Percentiles rank a stretch among this genome's conserved stretches.
phyloP scores from a whole-genome alignment of 2,329 filamentous ascomycete species.

The Sclerotinia sclerotiorum region DNA sequence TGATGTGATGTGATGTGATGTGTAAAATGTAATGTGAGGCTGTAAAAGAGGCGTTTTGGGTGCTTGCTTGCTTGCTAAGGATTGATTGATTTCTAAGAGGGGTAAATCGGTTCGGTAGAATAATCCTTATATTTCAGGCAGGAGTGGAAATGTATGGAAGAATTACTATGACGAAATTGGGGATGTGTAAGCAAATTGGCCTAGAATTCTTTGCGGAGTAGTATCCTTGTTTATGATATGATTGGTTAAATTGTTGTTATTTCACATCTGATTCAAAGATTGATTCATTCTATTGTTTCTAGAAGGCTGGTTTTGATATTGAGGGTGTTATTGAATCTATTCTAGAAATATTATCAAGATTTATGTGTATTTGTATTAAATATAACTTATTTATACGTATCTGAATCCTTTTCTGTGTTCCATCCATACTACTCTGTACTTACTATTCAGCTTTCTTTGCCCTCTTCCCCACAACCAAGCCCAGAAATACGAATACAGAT shows the following conservation, averaged over 20 bases:
- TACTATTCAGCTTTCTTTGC: too few species aligned
- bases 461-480: too few species aligned
- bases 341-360: neutral
- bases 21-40: neutral
- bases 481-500: too few species aligned
- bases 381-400: too few species aligned
- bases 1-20: neutral
- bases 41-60: neutral
- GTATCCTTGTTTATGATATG: neutral
- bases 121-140: neutral
- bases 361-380: too few species aligned
- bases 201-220: neutral
- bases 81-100: slow-evolving; percentile 28
- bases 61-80: neutral
- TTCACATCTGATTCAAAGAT: neutral
- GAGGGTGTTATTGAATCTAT: neutral
- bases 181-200: slow-evolving; percentile 1
- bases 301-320: too few species aligned
- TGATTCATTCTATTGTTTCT: too few species aligned
- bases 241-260: neutral
- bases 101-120: neutral
- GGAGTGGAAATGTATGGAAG: neutral
- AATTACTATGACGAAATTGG: neutral
- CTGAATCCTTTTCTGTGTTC: too few species aligned
- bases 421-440: too few species aligned